Conservation (phyloP, 2,329 filamentous ascomycete species). For the Penicillium sp. region DNA sequence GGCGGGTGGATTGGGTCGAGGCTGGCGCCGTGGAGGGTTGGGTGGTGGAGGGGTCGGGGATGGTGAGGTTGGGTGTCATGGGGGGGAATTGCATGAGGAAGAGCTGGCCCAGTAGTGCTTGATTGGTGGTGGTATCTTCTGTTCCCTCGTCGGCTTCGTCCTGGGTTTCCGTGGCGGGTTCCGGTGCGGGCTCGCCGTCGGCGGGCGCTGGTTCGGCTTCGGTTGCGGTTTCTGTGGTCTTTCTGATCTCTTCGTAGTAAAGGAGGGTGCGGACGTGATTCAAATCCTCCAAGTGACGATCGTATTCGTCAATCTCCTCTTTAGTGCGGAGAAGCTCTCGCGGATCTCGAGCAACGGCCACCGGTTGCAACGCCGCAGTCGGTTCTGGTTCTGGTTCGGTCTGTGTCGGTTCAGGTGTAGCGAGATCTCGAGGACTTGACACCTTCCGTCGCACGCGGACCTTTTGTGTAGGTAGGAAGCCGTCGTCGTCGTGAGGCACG, state of each 20-base stretch:
- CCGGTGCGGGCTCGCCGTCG: slow-evolving; percentile 17
- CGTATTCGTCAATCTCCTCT: slow-evolving; percentile 47
- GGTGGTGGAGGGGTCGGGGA: slow-evolving; percentile 31
- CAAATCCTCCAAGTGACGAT: slow-evolving; percentile 44
- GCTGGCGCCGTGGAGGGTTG: background rate
- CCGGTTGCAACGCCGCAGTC: slow-evolving; percentile 22
- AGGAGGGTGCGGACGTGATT: slow-evolving; percentile 44
- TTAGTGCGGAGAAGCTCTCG: slow-evolving; percentile 42
- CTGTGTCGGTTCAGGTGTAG: slow-evolving; percentile 15
- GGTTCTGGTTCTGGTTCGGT: slow-evolving; percentile 15
- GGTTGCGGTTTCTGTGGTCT: slow-evolving; percentile 13
- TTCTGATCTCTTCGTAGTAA: slow-evolving; percentile 27
- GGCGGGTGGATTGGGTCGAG: background rate
- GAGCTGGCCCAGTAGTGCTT: slow-evolving; percentile 55
- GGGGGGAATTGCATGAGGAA: slow-evolving; percentile 68
- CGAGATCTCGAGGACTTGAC: slow-evolving; percentile 23
- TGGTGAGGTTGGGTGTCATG: slow-evolving; percentile 58
- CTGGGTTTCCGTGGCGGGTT: slow-evolving; percentile 14
- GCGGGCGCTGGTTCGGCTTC: slow-evolving; percentile 11
- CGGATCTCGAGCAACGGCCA: slow-evolving; percentile 22
- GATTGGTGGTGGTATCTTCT: slow-evolving; percentile 37
- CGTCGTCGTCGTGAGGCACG: slow-evolving; percentile 38
- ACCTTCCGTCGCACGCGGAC: slow-evolving; percentile 40
- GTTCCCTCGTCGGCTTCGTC: slow-evolving; percentile 23
- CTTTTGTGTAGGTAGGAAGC: slow-evolving; percentile 36